Evolutionary conservation across 2,329 filamentous ascomycete species (phyloP), one percentile per base, ranked within the genome.

Genomic region (Chalaropsis thielavioides): DNA sequence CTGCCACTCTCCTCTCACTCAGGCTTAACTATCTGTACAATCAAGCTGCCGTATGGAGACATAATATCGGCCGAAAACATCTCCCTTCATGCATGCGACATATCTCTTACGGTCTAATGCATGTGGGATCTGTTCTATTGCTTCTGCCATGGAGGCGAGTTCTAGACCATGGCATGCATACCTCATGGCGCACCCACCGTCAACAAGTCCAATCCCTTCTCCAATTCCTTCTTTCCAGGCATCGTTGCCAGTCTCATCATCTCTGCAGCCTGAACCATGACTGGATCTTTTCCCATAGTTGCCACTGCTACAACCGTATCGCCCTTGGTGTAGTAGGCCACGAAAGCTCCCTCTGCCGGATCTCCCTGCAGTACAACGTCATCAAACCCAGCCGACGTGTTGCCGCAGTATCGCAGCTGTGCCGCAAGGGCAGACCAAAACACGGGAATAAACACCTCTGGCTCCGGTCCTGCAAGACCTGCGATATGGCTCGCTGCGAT

Each of bases 361-460:
- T 89, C 83, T 13, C 92, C 92, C 62, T 88, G 82, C 11, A 99
- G 70, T 0, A 97, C 80, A 3, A 96, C 72, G 70, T 95, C 91
- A 72, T 99, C 94, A 78, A 84, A 97, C 0, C 92, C 92, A 64
- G 83, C 82, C 0, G 68, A 70, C 0, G 92, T 90, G 77, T 92
- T 94, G 13, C 94, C 94, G 72, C 91, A 96, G 79, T 99, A 99
- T 58, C 94, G 84, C 71, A 99, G 76, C 76, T 99, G 94, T 5
- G 85, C 82, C 4, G 92, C 90, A 4, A 99, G 78, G 0, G 94
- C 94, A 1, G 90, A 96, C 94, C 94, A 99, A 79, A 99, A 99
- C 62, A 99, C 83, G 0, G 94, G 94, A 66, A 94, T 92, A 75
- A 96, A 96, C 1, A 83, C 79, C 31, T 40, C 44, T 1, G 64